These are phyloP conservation scores for Gymnopilus junonius DNA, from an alignment of 768 basidiomycete species.

Conservation along the genomic window DNA sequence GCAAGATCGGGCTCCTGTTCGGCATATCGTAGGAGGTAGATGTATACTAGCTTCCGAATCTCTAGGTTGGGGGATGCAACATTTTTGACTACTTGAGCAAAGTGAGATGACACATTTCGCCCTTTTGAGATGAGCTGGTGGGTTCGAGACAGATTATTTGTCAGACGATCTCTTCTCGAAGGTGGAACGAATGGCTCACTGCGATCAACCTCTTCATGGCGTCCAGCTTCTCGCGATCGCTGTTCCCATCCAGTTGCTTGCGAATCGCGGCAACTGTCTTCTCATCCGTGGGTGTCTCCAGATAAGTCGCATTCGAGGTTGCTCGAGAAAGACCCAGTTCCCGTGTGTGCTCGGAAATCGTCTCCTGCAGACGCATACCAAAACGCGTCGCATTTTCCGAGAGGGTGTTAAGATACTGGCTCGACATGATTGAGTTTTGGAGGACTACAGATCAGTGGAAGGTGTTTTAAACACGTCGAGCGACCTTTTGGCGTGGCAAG, in stretches of 20 bases:
- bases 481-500: neutral
- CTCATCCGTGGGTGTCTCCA: slow-evolving; percentile 81
- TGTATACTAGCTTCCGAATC: slow-evolving; percentile 96
- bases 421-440: slow-evolving; percentile 38
- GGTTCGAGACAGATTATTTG: neutral
- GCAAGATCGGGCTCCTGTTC: slow-evolving; percentile 94
- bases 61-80: slow-evolving; percentile 93
- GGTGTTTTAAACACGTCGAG: neutral
- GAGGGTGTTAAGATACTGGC: slow-evolving; percentile 54
- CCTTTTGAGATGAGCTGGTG: slow-evolving; percentile 92
- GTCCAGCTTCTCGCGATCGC: slow-evolving; percentile 90
- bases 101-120: slow-evolving; percentile 90
- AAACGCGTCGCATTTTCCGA: slow-evolving; percentile 86
- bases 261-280: slow-evolving; percentile 76
- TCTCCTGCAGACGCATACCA: slow-evolving; percentile 83
- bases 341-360: slow-evolving; percentile 79
- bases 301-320: slow-evolving; percentile 55
- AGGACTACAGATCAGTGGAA: neutral
- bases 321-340: slow-evolving; percentile 65
- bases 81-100: slow-evolving; percentile 96
- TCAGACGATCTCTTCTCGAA: too few species aligned
- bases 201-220: slow-evolving; percentile 96
- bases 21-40: slow-evolving; percentile 94
- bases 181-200: slow-evolving; percentile 52
- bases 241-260: slow-evolving; percentile 85